These are phyloP conservation scores for Gaeumannomyces tritici DNA, from an alignment of 2,329 filamentous ascomycete genomes.

Conservation along the genomic window DNA sequence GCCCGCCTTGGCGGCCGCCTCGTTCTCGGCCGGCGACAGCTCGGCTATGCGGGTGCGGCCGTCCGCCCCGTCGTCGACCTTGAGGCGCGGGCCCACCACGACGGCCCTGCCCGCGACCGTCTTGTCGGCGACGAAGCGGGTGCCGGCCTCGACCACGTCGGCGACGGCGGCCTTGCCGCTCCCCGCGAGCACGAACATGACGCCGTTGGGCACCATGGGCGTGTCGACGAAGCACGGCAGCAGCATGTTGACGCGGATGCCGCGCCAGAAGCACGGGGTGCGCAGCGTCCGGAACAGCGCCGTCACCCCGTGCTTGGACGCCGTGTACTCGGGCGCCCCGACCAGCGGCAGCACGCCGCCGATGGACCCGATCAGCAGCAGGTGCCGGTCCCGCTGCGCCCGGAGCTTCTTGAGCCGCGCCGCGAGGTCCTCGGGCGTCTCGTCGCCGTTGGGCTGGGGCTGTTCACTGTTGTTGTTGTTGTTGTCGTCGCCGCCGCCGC, in stretches of 20 bases:
- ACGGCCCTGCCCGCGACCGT: slow-evolving; percentile 46
- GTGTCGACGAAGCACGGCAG: slow-evolving; percentile 57
- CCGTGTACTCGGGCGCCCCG: slow-evolving; percentile 40
- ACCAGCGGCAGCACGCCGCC: slow-evolving; percentile 38
- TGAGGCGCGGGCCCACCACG: slow-evolving; percentile 45
- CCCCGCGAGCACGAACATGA: slow-evolving; percentile 47
- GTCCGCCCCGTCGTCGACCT: slow-evolving; percentile 28
- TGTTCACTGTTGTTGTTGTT: slow-evolving; percentile 14
- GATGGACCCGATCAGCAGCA: slow-evolving; percentile 53
- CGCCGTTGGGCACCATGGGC: slow-evolving; percentile 37
- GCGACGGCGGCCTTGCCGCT: slow-evolving; percentile 42
- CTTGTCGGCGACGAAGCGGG: slow-evolving; percentile 49
- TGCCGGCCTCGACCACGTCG: slow-evolving; percentile 54
- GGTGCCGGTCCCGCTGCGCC: slow-evolving; percentile 40
- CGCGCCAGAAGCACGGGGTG: slow-evolving; percentile 32
- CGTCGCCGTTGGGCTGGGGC: slow-evolving; percentile 9
- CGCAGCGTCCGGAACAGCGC: slow-evolving; percentile 53
- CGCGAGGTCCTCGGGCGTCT: not conserved
- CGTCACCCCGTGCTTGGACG: slow-evolving; percentile 55
- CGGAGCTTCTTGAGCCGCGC: not conserved
- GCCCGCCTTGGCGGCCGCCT: not conserved
- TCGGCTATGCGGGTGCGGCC: slow-evolving; percentile 15
- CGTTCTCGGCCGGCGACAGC: slow-evolving; percentile 1
- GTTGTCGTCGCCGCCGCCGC: no score
- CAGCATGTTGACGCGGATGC: slow-evolving; percentile 54